Evolutionary conservation across 257 asterid species (phyloP), one percentile per base, ranked within the genome.

Genomic region (Salvia hispanica): DNA sequence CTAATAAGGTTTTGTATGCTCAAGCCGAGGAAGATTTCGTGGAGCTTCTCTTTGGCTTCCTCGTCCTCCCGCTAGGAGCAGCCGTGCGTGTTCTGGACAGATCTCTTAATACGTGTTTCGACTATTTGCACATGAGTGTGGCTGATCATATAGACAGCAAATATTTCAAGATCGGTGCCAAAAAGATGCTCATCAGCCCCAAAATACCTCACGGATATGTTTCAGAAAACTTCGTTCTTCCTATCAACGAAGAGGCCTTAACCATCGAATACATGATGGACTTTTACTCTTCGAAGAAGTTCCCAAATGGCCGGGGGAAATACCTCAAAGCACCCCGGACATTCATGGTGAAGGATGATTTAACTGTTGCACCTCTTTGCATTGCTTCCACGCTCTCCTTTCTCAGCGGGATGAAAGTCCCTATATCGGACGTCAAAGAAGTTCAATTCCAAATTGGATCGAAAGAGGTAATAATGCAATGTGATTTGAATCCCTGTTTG

Each of bases 1-100:
- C 73, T 0, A 64, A 64, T 7, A 63, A 37, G 58, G 3, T 77
- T 0, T 34, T 77, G 56, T 77, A 67, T 72, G 76, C 51, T 48
- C 63, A 55, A 47, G 60, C 70, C 0, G 34, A 33, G 12, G 56
- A 58, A 9, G 60, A 67, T 14, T 77, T 72, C 36, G 64, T 62
- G 0, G 73, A 63, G 40, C 57, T 75, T 25, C 67, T 75, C 0
- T 61, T 61, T 16, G 45, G 71, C 16, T 45, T 74, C 9, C 74
- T 74, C 3, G 21, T 48, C 0, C 54, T 69, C 12, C 75, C 79
- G 3, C 34, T 75, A 4, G 79, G 68, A 1, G 47, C 53, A 33
- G 75, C 56, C 5, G 52, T 31, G 37, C 15, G 10, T 12, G 62
- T 72, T 5, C 50, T 72, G 44, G 61, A n/a, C 9, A n/a, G 28